phyloP scores from a whole-genome alignment of 73 alveolate genomes.

The Breviolum minutum region DNA sequence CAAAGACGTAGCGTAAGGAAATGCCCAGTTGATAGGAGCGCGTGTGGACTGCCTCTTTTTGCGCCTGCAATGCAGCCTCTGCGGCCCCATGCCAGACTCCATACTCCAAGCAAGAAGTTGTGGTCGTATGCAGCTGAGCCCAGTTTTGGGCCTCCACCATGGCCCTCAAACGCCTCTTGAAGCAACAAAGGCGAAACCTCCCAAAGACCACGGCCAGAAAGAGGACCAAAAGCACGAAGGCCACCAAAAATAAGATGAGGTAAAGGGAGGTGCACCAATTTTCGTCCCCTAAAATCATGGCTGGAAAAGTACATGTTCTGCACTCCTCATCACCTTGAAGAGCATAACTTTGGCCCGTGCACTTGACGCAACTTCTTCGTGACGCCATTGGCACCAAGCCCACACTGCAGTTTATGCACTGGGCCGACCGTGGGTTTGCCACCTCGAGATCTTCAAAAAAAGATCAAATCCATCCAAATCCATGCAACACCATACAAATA shows the following conservation, averaged over 20 bases:
- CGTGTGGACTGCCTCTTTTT: neutral
- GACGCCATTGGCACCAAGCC: neutral
- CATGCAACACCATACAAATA: neutral
- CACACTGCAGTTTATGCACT: neutral
- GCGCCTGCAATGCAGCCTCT: neutral
- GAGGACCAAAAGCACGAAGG: slow-evolving; percentile 1
- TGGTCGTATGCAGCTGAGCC: slow-evolving; percentile 11
- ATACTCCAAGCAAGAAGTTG: neutral
- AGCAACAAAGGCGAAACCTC: slow-evolving; percentile 22
- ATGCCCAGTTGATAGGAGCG: slow-evolving; percentile 36
- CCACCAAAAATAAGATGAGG: neutral
- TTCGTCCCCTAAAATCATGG: neutral
- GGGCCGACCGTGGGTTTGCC: neutral
- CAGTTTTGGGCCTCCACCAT: slow-evolving; percentile 10
- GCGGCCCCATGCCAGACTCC: slow-evolving; percentile 46
- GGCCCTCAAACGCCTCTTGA: neutral
- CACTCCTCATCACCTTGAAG: slow-evolving; percentile 18
- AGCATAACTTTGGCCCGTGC: slow-evolving; percentile 25
- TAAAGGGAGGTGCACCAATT: slow-evolving; percentile 29
- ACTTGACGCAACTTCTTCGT: neutral
- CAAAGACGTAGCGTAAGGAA: slow-evolving; percentile 37
- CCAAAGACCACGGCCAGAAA: neutral
- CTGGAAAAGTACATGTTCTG: slow-evolving; percentile 1
- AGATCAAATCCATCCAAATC: neutral
- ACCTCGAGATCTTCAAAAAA: neutral